Evolutionary conservation across 441 rosid species (phyloP), one percentile per base, ranked within the genome.

Genomic region (Corymbia citriodora): DNA sequence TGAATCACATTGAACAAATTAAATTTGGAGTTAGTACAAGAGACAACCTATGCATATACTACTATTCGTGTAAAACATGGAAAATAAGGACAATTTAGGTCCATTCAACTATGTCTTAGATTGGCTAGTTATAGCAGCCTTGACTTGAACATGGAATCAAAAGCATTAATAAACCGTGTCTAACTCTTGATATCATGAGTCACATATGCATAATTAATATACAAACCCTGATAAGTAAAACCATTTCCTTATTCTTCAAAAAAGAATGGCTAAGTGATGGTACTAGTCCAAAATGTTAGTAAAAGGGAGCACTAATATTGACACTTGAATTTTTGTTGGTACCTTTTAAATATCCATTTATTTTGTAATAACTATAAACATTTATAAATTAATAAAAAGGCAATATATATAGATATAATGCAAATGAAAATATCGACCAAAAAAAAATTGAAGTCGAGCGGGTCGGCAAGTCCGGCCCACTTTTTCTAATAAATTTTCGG

Each of bases 61-160:
- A 29, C 36, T 86, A 13, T 11, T 27, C n/a, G 19, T 40, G n/a
- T 19, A 27, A 49, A 86, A 52, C 21, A 49, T 8, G 36, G 17
- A 49, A 25, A 52, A 83, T n/a, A 21, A 86, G 29, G 55, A 49
- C 10, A 4, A 52, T 86, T 97, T 97, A 57, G 99, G 99, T 88
- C 99, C 99, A 93, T 96, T 96, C 90, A 97, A 88, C 88, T 96
- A 93, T 90, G 99, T 97, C 94, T 94, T 97, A 19, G 99, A 96
- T 93, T 98, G 99, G 87, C 90, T 93, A 91, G 96, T 96, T 36
- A 98, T 93, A 81, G 99, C 99, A 92, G 97, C 97, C 93, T 98
- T 97, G 88, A 98, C 98, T 61, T 96, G 95, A 14, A 98, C 99
- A 99, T 97, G 95, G 29, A 92, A 90, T 86, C 19, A 65, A 14